These are phyloP conservation scores for Leccinellum luteum DNA, from an alignment of 768 basidiomycete genomes.

Conservation along the genomic window DNA sequence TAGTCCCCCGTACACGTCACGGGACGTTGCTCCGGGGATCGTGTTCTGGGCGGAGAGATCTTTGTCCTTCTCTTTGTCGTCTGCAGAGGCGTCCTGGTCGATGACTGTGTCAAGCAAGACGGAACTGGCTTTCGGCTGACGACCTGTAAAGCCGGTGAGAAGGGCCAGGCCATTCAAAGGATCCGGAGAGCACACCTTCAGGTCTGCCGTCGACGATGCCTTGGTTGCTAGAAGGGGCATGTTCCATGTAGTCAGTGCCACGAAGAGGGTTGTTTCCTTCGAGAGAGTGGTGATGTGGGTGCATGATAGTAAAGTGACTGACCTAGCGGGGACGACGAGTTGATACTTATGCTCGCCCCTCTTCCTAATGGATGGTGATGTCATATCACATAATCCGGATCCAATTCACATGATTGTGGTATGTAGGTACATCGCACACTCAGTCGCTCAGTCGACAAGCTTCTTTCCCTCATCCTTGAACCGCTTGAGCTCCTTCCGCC, in stretches of 20 bases:
- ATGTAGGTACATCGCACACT: background rate
- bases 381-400: constrained; percentile 11
- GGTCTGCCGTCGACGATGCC: constrained; percentile 22
- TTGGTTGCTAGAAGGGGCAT: constrained; percentile 10
- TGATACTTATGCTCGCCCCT: constrained; percentile 1
- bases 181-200: constrained; percentile 10
- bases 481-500: constrained; percentile 74
- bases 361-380: constrained; percentile 1
- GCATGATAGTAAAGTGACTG: constrained; percentile 8
- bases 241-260: constrained; percentile 15
- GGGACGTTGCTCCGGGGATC: constrained; percentile 33
- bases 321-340: background rate
- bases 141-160: constrained; percentile 4
- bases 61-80: constrained; percentile 8
- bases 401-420: no score
- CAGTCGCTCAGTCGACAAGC: constrained; percentile 33
- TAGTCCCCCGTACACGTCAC: constrained; percentile 29
- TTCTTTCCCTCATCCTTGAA: constrained; percentile 74
- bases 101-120: constrained; percentile 30
- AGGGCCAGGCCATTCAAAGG: background rate
- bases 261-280: constrained; percentile 17
- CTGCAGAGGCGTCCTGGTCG: constrained; percentile 31
- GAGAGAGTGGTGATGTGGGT: constrained; percentile 19
- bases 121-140: constrained; percentile 12
- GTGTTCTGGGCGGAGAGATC: constrained; percentile 17